Conservation (phyloP, 2,329 filamentous ascomycete genomes). For the Trichoderma guizhouense region DNA sequence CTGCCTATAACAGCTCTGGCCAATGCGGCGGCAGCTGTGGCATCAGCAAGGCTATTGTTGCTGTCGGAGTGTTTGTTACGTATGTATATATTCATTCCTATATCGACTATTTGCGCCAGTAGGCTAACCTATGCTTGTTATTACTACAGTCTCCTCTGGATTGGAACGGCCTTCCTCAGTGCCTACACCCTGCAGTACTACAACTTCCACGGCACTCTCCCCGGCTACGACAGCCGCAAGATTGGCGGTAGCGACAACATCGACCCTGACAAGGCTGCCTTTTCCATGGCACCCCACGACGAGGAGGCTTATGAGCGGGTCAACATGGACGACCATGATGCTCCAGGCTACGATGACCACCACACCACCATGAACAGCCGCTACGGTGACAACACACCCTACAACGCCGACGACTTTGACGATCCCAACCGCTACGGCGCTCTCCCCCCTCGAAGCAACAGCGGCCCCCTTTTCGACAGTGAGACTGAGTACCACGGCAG, state of each 20-base stretch:
- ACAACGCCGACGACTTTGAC: constrained; percentile 39
- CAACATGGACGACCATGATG: constrained; percentile 53
- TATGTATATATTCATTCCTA: constrained; percentile 36
- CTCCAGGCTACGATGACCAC: constrained; percentile 32
- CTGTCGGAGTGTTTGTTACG: constrained; percentile 60
- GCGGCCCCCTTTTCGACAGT: constrained; percentile 47
- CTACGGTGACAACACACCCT: constrained; percentile 39
- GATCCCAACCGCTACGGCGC: constrained; percentile 41
- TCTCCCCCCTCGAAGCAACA: constrained; percentile 32
- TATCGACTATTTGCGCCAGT: not conserved
- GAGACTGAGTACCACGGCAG: constrained; percentile 46
- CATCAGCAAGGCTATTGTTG: constrained; percentile 62
- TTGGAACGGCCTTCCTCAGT: constrained; percentile 52
- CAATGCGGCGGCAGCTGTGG: constrained; percentile 55
- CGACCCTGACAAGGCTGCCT: constrained; percentile 66
- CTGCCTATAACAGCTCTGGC: constrained; percentile 57
- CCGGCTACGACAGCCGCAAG: constrained; percentile 55
- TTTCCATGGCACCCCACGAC: constrained; percentile 64
- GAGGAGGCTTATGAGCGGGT: constrained; percentile 64
- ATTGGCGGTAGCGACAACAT: constrained; percentile 47
- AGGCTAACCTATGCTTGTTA: not conserved
- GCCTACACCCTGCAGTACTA: constrained; percentile 60
- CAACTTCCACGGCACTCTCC: constrained; percentile 58
- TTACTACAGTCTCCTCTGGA: constrained; percentile 51
- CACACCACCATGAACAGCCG: constrained; percentile 25